Base-by-base conservation (phyloP, 2,329 filamentous ascomycete species). In the Fusarium ramigenum region DNA sequence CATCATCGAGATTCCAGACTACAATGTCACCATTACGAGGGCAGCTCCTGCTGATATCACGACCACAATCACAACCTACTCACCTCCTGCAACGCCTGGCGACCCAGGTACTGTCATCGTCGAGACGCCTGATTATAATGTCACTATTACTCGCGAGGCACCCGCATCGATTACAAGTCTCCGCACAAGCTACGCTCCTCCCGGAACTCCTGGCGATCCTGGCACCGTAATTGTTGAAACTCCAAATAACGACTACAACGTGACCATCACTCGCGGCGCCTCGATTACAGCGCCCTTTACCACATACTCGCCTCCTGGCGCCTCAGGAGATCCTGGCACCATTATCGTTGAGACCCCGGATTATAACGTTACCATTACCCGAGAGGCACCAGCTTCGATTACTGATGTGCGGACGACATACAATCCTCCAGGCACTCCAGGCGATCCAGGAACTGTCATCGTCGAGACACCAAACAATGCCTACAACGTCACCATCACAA, bases 51-150 rank as follows among this genome's bases (percentile, higher is more conserved):
- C 59, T n/a, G 56, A 69, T 15, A 46, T 72, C n/a, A 74, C 63
- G 11, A 60, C 40, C 10, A 67, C 56, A 6, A n/a, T 74, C 21
- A 74, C 67, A 23, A 74, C 71, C 4, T 74, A 74, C 23, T 60
- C 49, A 10, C 67, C 71, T 21, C 70, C 71, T 19, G 71, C 59
- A n/a, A 58, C 62, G 11, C 37, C 46, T 5, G 71, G 70, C 4
- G 71, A 68, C 9, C 71, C 71, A 11, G 71, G 71, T 14, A 74
- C 70, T 14, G 32, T 73, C 9, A 74, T 73, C 9, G 25, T 73
- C 7, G 66, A 73, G 43, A 73, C 59, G 5, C 70, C 70, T 14
- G 70, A 73, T 43, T 73, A 70, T 4, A 73, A 73, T 16, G 66
- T 73, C 9, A 73, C 70, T 18, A 57, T 72, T 14, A 72, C 69